Evolutionary conservation across 2,329 filamentous ascomycete genomes (phyloP).

Genomic region (Trichoderma sp.): DNA sequence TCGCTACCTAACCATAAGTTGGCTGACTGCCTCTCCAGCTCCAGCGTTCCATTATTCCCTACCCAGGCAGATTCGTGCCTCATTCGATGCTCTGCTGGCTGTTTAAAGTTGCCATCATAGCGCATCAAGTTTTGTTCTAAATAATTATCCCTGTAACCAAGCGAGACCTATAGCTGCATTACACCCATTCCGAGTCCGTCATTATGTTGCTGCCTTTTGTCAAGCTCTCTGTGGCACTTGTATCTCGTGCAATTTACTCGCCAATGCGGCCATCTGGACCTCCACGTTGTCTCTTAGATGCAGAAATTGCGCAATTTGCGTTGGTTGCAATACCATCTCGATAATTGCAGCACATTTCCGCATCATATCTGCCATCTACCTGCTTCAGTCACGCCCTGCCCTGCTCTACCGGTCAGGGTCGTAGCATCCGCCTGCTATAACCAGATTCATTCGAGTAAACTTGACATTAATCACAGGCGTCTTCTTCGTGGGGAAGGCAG

Average conservation of each 20-base stretch:
- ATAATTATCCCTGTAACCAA: background rate
- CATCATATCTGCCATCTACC: background rate
- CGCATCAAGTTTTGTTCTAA: background rate
- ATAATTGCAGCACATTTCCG: background rate
- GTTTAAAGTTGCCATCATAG: background rate
- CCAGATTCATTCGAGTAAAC: conserved; percentile 93
- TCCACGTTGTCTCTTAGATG: background rate
- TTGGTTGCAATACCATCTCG: background rate
- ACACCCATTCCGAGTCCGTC: background rate
- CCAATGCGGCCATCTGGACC: background rate
- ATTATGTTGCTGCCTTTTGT: background rate
- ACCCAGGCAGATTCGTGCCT: background rate
- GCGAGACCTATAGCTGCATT: background rate
- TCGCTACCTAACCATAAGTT: background rate
- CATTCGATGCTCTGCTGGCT: background rate
- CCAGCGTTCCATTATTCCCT: background rate
- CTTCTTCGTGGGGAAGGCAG: conserved; percentile 93
- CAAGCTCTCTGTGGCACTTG: background rate
- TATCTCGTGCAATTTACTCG: background rate
- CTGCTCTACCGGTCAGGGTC: conserved; percentile 50
- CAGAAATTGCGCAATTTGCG: background rate
- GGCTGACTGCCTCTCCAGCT: background rate
- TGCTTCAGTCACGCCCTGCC: conserved; percentile 4
- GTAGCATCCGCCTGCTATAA: conserved; percentile 78
- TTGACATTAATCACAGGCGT: conserved; percentile 89